A percentile compares a stretch with the other conserved stretches of the same genome.
These are phyloP conservation scores for Zygoascus hellenicus DNA, from an alignment of 1,139 yeast genomes.

Conservation along the genomic window DNA sequence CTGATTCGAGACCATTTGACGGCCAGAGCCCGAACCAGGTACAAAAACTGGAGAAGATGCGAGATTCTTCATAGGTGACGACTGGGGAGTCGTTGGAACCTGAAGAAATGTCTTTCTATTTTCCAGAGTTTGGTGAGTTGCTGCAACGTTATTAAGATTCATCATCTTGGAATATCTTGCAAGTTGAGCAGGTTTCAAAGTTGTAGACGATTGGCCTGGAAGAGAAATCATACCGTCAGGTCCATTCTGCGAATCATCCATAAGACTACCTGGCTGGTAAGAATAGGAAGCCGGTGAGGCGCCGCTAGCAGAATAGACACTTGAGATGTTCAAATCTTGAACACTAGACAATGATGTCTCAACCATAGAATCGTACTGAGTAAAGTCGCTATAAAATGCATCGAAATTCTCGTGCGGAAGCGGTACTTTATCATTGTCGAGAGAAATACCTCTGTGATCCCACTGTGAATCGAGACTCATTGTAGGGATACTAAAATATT, in stretches of 20 bases:
- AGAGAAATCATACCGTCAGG: neutral
- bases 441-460: conserved; percentile 1
- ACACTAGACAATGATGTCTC: conserved; percentile 25
- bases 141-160: conserved; percentile 20
- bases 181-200: conserved; percentile 11
- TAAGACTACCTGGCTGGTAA: neutral
- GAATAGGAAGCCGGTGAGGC: neutral
- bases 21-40: neutral
- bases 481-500: neutral
- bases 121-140: conserved; percentile 16
- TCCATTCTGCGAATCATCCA: neutral
- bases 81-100: conserved; percentile 17
- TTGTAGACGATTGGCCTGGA: conserved; percentile 5
- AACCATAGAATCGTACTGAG: conserved; percentile 29
- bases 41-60: conserved; percentile 6
- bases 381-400: conserved; percentile 30
- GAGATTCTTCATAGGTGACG: conserved; percentile 19
- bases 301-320: conserved; percentile 5
- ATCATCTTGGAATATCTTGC: conserved; percentile 27
- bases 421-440: conserved; percentile 16
- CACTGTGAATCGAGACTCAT: too few species aligned
- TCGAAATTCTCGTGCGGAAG: conserved; percentile 32
- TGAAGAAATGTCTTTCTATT: conserved; percentile 12
- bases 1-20: neutral
- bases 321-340: conserved; percentile 28